These are phyloP conservation scores for Sporothrix euskadiensis DNA, from an alignment of 2,329 filamentous ascomycete species.

Conservation along the genomic window DNA sequence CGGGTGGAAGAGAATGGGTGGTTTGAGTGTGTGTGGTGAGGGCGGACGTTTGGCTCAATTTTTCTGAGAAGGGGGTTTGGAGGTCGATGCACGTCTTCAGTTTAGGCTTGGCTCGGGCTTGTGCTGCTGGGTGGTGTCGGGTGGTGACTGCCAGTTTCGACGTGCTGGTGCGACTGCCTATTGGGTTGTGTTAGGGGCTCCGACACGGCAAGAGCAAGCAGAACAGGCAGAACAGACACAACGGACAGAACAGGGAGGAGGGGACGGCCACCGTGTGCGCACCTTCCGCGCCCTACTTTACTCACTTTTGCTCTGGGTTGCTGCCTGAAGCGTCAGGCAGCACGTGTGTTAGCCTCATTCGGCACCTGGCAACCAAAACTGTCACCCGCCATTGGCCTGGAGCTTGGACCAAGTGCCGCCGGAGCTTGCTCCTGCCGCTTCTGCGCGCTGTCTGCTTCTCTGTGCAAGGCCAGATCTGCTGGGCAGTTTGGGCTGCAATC, in stretches of 20 bases:
- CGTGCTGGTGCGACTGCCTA: neutral
- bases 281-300: neutral
- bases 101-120: slow-evolving; percentile 3
- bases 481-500: neutral
- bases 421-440: neutral
- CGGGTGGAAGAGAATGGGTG: neutral
- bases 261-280: slow-evolving; percentile 2
- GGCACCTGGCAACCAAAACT: slow-evolving; percentile 8
- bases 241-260: neutral
- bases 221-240: no score
- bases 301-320: neutral
- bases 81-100: slow-evolving; percentile 24
- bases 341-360: neutral
- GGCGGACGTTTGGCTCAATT: slow-evolving; percentile 27
- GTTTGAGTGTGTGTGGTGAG: slow-evolving; percentile 8
- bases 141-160: slow-evolving; percentile 3
- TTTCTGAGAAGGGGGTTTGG: slow-evolving; percentile 25
- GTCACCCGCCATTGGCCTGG: slow-evolving; percentile 15
- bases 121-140: neutral
- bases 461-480: neutral
- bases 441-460: neutral
- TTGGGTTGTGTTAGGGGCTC: neutral
- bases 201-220: no score
- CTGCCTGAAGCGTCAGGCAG: neutral
- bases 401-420: slow-evolving; percentile 16